A percentile compares a stretch with the other conserved stretches of the same genome.
Conservation (phyloP, 2,329 filamentous ascomycete genomes). For the Phoma herbarum region DNA sequence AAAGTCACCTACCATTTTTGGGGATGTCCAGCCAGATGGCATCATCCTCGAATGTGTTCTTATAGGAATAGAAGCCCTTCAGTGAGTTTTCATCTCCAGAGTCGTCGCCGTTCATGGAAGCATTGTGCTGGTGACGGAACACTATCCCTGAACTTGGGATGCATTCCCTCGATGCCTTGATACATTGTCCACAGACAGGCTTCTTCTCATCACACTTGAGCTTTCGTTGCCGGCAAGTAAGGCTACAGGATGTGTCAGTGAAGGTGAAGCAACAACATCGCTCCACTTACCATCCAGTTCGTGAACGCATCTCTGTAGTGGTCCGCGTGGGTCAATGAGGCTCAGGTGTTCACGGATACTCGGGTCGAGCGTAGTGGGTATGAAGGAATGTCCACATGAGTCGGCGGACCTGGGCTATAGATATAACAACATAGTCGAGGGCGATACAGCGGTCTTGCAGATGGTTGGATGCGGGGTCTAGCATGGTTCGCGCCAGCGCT, state of each 20-base stretch:
- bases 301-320: conserved; percentile 47
- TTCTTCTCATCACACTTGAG: conserved; percentile 72
- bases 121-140: conserved; percentile 75
- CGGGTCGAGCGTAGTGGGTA: conserved; percentile 36
- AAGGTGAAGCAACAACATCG: conserved; percentile 5
- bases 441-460: conserved; percentile 34
- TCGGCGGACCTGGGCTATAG: conserved; percentile 38
- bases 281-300: conserved; percentile 51
- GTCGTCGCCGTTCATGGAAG: conserved; percentile 68
- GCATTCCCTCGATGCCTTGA: conserved; percentile 68
- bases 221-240: conserved; percentile 68
- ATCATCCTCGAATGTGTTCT: conserved; percentile 69
- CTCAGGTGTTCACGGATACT: conserved; percentile 26
- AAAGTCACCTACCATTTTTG: conserved; percentile 59
- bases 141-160: conserved; percentile 69
- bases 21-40: conserved; percentile 71
- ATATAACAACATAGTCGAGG: conserved; percentile 41
- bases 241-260: conserved; percentile 35
- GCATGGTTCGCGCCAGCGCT: conserved; percentile 47
- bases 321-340: conserved; percentile 27
- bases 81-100: conserved; percentile 57
- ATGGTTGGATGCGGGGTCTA: conserved; percentile 46
- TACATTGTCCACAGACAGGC: conserved; percentile 68
- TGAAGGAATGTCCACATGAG: conserved; percentile 32
- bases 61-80: conserved; percentile 71